A percentile compares a stretch with the other conserved stretches of the same genome.
These are phyloP conservation scores for Kodamaea anthophila DNA, from an alignment of 1,139 yeast species.

Conservation along the genomic window DNA sequence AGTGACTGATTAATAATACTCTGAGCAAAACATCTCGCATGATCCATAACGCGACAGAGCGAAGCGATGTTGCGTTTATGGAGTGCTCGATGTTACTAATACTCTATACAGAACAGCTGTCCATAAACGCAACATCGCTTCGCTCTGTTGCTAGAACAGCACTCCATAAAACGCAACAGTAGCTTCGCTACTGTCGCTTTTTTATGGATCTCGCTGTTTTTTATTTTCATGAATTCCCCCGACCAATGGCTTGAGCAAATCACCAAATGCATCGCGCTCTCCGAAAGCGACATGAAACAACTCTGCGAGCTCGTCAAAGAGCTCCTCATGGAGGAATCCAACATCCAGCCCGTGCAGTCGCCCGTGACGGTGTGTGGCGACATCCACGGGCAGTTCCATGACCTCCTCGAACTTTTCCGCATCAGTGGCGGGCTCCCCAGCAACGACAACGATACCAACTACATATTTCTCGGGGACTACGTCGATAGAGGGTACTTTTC, in stretches of 20 bases:
- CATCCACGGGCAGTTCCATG: conserved; percentile 97
- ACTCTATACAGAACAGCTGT: too few species aligned
- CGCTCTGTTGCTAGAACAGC: too few species aligned
- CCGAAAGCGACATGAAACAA: conserved; percentile 94
- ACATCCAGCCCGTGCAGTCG: conserved; percentile 91
- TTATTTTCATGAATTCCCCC: too few species aligned
- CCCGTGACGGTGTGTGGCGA: conserved; percentile 99
- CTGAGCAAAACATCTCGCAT: too few species aligned
- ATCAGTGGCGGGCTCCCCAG: conserved; percentile 90
- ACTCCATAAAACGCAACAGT: too few species aligned
- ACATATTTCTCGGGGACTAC: conserved; percentile 87
- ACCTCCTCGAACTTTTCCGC: conserved; percentile 81
- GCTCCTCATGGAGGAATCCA: conserved; percentile 33
- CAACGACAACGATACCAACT: conserved; percentile 45
- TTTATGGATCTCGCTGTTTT: too few species aligned
- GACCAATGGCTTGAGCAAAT: conserved; percentile 96
- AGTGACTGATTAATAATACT: too few species aligned
- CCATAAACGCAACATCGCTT: too few species aligned
- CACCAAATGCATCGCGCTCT: conserved; percentile 79
- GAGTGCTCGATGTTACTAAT: too few species aligned
- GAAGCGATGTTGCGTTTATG: too few species aligned
- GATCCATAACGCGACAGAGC: too few species aligned
- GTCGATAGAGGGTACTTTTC: conserved; percentile 96
- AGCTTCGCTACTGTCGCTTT: too few species aligned
- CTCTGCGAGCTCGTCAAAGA: conserved; percentile 73